A percentile compares a stretch with the other conserved stretches of the same genome.
These are phyloP conservation scores for Senna tora DNA, from an alignment of 306 rosid species.

Conservation along the genomic window DNA sequence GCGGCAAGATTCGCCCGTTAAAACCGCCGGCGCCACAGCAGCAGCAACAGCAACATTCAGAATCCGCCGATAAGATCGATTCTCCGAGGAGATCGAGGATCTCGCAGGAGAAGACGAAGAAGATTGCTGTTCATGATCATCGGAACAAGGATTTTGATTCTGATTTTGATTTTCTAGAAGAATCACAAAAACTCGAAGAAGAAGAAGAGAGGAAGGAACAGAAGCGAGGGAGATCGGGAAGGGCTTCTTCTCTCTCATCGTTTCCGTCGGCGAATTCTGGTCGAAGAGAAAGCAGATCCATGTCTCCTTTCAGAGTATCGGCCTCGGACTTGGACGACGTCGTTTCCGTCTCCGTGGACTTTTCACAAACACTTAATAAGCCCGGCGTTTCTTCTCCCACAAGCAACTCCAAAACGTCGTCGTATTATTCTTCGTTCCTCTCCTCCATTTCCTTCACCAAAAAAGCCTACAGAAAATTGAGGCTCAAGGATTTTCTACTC, in stretches of 20 bases:
- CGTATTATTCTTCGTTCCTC: slow-evolving; percentile 50
- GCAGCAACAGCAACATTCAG: too few species aligned
- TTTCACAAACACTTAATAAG: background rate
- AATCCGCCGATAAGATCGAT: background rate
- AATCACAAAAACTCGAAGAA: slow-evolving; percentile 20
- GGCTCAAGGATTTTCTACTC: slow-evolving; percentile 64
- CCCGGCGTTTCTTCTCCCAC: slow-evolving; percentile 40
- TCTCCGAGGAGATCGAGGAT: slow-evolving; percentile 31
- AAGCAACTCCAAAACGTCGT: slow-evolving; percentile 39
- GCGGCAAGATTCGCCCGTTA: slow-evolving; percentile 70
- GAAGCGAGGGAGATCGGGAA: slow-evolving; percentile 40
- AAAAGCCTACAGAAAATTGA: slow-evolving; percentile 72
- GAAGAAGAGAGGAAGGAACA: background rate
- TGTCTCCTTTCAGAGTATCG: slow-evolving; percentile 70
- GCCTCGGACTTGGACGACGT: slow-evolving; percentile 46
- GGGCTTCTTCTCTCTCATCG: slow-evolving; percentile 26
- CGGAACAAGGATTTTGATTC: slow-evolving; percentile 48
- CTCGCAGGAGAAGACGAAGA: slow-evolving; percentile 47
- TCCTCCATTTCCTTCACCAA: slow-evolving; percentile 68
- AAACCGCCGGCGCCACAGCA: slow-evolving; percentile 57
- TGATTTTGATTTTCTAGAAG: slow-evolving; percentile 50
- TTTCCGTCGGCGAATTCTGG: background rate
- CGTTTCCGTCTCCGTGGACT: slow-evolving; percentile 45
- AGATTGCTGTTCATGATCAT: too few species aligned
- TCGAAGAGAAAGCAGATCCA: slow-evolving; percentile 53